A percentile compares a stretch with the other conserved stretches of the same genome.
Evolutionary conservation across 768 basidiomycete genomes (phyloP).

Genomic region (Cyclocybe aegerita): DNA sequence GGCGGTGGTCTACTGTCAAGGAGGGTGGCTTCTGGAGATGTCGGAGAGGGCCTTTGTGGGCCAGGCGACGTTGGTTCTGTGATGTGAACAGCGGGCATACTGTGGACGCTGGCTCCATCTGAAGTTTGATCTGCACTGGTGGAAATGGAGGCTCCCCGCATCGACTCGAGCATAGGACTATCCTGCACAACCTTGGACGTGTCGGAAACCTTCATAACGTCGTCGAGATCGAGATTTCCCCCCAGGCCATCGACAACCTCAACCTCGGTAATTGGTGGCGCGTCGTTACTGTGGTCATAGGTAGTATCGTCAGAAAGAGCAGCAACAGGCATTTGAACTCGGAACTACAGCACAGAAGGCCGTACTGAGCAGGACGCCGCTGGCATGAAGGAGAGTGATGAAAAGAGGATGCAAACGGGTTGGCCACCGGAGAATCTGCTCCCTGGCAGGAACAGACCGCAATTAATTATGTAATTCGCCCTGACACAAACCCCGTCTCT

Average conservation of each 20-base stretch:
- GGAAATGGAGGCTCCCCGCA: constrained; percentile 36
- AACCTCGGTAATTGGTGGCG: not conserved
- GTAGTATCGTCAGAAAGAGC: constrained; percentile 4
- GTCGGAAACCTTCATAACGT: not conserved
- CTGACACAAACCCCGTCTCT: not conserved
- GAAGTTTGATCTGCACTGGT: constrained; percentile 35
- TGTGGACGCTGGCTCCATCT: constrained; percentile 59
- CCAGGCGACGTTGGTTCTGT: constrained; percentile 32
- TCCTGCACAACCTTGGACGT: constrained; percentile 1
- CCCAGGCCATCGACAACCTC: constrained; percentile 7
- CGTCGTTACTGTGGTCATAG: not conserved
- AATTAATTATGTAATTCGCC: constrained; percentile 5
- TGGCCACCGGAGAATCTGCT: not conserved
- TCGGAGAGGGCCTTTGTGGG: constrained; percentile 29
- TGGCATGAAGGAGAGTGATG: not conserved
- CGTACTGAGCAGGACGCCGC: not conserved
- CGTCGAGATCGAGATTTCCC: constrained; percentile 4
- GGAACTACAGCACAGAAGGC: no score
- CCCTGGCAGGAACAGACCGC: not conserved
- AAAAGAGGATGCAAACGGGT: not conserved
- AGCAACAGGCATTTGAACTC: constrained; percentile 3
- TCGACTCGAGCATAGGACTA: constrained; percentile 29
- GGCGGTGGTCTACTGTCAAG: constrained; percentile 24
- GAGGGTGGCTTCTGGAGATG: constrained; percentile 9
- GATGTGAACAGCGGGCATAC: constrained; percentile 56